phyloP scores from a whole-genome alignment of 1,284 basidiomycete genomes.

The Tausonia pullulans region DNA sequence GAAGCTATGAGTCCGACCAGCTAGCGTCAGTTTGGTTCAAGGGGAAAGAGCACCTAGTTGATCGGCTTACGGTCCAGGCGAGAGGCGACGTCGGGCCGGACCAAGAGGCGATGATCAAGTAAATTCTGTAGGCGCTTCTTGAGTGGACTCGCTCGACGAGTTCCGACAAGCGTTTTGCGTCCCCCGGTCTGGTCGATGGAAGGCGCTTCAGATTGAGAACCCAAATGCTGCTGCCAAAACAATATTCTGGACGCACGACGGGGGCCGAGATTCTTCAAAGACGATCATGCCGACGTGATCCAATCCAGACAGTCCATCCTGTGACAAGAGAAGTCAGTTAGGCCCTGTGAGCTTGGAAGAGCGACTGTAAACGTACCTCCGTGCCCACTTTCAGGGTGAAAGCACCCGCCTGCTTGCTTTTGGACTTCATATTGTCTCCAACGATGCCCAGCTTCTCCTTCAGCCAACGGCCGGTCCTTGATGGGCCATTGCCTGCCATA shows the following conservation, averaged over 20 bases:
- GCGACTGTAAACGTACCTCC: neutral
- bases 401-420: neutral
- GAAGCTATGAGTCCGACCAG: too few relatives aligned
- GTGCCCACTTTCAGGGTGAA: neutral
- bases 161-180: neutral
- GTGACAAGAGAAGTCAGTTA: neutral
- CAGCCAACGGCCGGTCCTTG: neutral
- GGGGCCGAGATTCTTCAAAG: neutral
- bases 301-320: constrained; percentile 1
- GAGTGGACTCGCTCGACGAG: neutral
- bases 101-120: constrained; percentile 4
- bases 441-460: neutral
- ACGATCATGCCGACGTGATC: constrained; percentile 3
- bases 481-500: neutral
- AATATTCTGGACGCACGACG: neutral
- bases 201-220: neutral
- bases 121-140: neutral
- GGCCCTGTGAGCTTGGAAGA: too few relatives aligned
- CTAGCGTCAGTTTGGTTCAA: too few relatives aligned
- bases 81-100: neutral
- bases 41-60: too few relatives aligned
- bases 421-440: neutral
- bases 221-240: neutral
- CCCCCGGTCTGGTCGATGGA: neutral
- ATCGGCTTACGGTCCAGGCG: neutral